Conservation (phyloP, 192 early-diverging fungal genomes). For the Rhizoclosmatium globosum region DNA sequence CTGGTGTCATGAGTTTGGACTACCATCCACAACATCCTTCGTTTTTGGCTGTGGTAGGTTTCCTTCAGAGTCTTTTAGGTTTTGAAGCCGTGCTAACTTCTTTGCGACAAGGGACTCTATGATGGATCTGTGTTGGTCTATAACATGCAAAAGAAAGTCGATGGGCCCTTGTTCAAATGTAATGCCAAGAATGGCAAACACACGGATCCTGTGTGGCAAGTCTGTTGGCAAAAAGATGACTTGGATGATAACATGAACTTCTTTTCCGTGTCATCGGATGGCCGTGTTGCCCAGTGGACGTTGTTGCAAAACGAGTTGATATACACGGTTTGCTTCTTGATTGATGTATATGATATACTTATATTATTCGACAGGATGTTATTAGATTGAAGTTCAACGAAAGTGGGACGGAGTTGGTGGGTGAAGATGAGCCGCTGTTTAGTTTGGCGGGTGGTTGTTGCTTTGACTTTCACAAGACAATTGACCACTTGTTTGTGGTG, state of each 20-base stretch:
- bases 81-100: neutral
- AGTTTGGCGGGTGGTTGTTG: slow-evolving; percentile 64
- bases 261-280: slow-evolving; percentile 68
- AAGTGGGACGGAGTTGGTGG: slow-evolving; percentile 11
- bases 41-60: slow-evolving; percentile 61
- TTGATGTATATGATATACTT: neutral
- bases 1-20: slow-evolving; percentile 67
- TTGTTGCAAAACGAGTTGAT: slow-evolving; percentile 66
- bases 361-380: slow-evolving; percentile 39
- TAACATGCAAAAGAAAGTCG: slow-evolving; percentile 63
- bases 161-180: slow-evolving; percentile 60
- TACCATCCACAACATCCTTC: slow-evolving; percentile 71
- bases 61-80: neutral
- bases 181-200: slow-evolving; percentile 53
- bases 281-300: slow-evolving; percentile 68
- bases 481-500: slow-evolving; percentile 68
- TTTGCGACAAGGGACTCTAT: slow-evolving; percentile 52
- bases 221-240: slow-evolving; percentile 72
- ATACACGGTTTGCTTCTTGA: slow-evolving; percentile 46
- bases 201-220: slow-evolving; percentile 74
- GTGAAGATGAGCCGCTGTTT: slow-evolving; percentile 59
- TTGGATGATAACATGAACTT: slow-evolving; percentile 70
- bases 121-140: slow-evolving; percentile 68
- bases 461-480: slow-evolving; percentile 68
- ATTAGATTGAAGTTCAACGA: slow-evolving; percentile 44